phyloP scores from a whole-genome alignment of 2,329 filamentous ascomycete genomes.

The Celoporthe dispersa region DNA sequence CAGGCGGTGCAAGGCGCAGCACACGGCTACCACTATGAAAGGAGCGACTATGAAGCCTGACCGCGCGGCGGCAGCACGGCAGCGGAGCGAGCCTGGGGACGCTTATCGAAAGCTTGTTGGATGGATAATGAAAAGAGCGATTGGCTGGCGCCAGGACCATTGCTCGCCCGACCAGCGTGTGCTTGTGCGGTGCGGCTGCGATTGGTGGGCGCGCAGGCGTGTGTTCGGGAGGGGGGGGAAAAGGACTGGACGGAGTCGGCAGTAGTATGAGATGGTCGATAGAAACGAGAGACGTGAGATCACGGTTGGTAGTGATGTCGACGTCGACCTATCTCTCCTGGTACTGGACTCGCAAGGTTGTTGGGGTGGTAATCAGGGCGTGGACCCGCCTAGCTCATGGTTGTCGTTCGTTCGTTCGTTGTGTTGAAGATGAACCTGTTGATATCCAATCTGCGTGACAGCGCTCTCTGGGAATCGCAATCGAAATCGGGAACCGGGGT shows the following conservation, averaged over 20 bases:
- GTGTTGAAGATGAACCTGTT: not conserved
- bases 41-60: conserved; percentile 13
- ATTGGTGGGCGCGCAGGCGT: not conserved
- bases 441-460: not conserved
- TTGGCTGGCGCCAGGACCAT: conserved; percentile 30
- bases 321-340: conserved; percentile 5
- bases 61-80: not conserved
- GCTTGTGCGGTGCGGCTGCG: not conserved
- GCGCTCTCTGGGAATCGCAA: not conserved
- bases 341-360: conserved; percentile 21
- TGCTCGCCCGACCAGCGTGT: conserved; percentile 25
- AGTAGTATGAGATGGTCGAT: conserved; percentile 6
- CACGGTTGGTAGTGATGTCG: conserved; percentile 8
- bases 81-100: not conserved
- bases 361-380: conserved; percentile 22
- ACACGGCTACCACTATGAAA: conserved; percentile 20
- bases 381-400: conserved; percentile 21
- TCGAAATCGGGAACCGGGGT: not conserved
- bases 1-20: conserved; percentile 20
- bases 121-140: conserved; percentile 26
- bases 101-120: conserved; percentile 26
- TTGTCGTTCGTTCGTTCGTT: not conserved
- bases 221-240: not conserved
- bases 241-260: conserved; percentile 24
- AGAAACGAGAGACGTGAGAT: not conserved